Percentiles rank a stretch among this genome's conserved stretches.
Evolutionary conservation across 306 rosid genomes (phyloP).

Genomic region (Cercis canadensis): DNA sequence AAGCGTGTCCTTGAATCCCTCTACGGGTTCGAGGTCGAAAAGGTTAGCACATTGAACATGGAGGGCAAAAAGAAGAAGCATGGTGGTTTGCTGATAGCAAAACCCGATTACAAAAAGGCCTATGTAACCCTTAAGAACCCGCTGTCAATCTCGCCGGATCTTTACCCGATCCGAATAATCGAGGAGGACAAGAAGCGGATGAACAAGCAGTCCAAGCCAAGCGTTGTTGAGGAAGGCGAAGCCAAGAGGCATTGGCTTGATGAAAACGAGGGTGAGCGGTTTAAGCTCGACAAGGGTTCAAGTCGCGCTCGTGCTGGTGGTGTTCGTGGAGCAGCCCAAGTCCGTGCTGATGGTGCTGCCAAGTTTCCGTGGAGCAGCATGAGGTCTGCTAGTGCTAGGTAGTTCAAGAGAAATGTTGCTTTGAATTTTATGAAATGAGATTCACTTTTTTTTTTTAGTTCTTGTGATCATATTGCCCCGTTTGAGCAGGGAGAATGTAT

Average conservation of each 20-base stretch:
- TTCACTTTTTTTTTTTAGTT: conserved; percentile 14
- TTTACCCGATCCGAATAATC: conserved; percentile 54
- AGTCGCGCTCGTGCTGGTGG: conserved; percentile 25
- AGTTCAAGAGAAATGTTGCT: conserved; percentile 18
- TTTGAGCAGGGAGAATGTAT: conserved; percentile 11
- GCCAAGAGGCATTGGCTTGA: conserved; percentile 77
- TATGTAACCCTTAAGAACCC: conserved; percentile 75
- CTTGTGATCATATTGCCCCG: not conserved
- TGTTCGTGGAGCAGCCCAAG: conserved; percentile 4
- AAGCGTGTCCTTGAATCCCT: conserved; percentile 67
- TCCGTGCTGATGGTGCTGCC: conserved; percentile 25
- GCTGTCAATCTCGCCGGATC: conserved; percentile 53
- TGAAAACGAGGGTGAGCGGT: conserved; percentile 35
- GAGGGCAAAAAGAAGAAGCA: conserved; percentile 82
- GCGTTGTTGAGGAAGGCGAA: conserved; percentile 63
- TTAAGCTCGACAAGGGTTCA: conserved; percentile 27
- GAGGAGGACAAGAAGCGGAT: conserved; percentile 49
- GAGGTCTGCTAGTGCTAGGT: conserved; percentile 59
- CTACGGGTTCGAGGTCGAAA: conserved; percentile 74
- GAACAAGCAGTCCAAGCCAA: conserved; percentile 52
- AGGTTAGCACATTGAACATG: conserved; percentile 83
- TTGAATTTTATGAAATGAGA: conserved; percentile 9
- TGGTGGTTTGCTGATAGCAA: conserved; percentile 59
- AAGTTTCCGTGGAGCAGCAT: conserved; percentile 87
- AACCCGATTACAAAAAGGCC: conserved; percentile 90